Conservation (phyloP, 2,329 filamentous ascomycete genomes). For the Colletotrichum australisinense region DNA sequence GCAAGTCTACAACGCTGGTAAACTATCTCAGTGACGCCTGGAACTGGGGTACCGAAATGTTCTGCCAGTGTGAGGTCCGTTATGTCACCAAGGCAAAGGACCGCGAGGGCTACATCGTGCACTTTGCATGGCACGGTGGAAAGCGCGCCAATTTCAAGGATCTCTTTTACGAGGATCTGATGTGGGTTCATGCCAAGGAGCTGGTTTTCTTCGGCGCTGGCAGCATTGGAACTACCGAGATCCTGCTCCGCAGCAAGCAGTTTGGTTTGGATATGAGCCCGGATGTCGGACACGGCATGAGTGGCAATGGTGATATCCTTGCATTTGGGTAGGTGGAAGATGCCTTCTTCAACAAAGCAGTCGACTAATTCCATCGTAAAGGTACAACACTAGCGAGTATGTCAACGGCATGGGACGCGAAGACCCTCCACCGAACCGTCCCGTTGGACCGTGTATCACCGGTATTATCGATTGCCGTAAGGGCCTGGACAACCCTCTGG, state of each 20-base stretch:
- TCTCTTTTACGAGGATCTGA: constrained; percentile 67
- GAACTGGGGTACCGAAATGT: constrained; percentile 79
- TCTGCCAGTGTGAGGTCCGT: constrained; percentile 75
- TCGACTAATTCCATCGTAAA: constrained; percentile 33
- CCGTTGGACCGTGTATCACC: constrained; percentile 71
- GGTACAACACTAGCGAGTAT: constrained; percentile 68
- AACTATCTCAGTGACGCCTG: constrained; percentile 77
- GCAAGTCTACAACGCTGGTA: constrained; percentile 73
- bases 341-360: no score
- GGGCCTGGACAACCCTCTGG: constrained; percentile 62
- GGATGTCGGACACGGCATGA: constrained; percentile 68
- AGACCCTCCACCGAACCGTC: constrained; percentile 59
- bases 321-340: constrained; percentile 64
- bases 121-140: constrained; percentile 72
- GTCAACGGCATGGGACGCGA: constrained; percentile 67
- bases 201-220: constrained; percentile 77
- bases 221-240: constrained; percentile 73
- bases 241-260: constrained; percentile 69
- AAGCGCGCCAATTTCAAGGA: constrained; percentile 65
- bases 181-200: constrained; percentile 75
- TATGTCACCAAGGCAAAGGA: constrained; percentile 65
- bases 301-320: constrained; percentile 76
- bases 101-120: constrained; percentile 70
- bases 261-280: constrained; percentile 69
- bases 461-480: constrained; percentile 70